Evolutionary conservation across 1,139 yeast species (phyloP), one percentile per base, ranked within the genome.

Genomic region (Kodamaea sp.): DNA sequence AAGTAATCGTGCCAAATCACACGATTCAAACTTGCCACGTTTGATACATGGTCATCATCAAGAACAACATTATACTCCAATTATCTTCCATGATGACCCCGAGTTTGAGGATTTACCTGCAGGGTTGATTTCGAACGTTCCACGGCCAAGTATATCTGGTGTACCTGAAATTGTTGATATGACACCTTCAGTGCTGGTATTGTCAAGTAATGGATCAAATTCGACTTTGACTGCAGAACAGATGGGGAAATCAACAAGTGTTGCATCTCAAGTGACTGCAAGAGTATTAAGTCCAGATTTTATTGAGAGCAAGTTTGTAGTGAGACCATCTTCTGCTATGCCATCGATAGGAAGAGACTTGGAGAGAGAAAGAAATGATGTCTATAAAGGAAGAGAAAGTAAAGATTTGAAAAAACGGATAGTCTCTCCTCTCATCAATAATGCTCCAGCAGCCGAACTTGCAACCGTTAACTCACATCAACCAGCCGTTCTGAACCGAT

Each of bases 71-170:
- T 57, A 56, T 20, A 51, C 54, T 15, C 67, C 71, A 1, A 48
- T 63, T 12, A 47, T 64, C 5, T 60, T 57, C 42, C 65, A 61
- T 30, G 63, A 57, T 34, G 55, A 58, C 24, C 63, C 69, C 6
- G 75, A 65, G 38, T 58, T 69, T 42, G 76, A 68, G 44, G 77
- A 71, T 48, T 60, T 71, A 2, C 78, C 78, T 2, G 65, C 56
- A 12, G 67, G 58, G 3, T 54, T 72, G 35, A 67, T 71, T 34
- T 41, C 47, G 11, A 43, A 36, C 9, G 48, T 52, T 24, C 53
- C 55, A 2, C 43, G 49, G 4, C 43, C 54, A 5, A 58, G 63
- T 44, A 37, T 58, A 4, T 51, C 60, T 15, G 42, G 46, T 12
- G 48, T 32, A 4, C n/a, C n/a, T n/a, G n/a, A n/a, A n/a, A n/a